Conservation (phyloP, 345 rosid genomes). For the Salix suchowensis region DNA sequence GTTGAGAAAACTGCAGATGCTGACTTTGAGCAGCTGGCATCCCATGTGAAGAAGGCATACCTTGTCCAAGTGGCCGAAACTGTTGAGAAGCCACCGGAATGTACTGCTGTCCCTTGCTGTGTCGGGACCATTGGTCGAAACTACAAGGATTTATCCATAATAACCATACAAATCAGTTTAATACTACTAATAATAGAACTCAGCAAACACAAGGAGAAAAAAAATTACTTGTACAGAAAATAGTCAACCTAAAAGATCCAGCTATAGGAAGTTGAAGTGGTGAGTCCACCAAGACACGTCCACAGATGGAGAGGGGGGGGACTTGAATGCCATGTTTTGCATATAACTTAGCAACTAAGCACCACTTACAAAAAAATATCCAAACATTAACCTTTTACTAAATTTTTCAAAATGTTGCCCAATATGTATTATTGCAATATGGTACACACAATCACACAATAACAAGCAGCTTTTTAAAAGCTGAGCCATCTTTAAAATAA, state of each 20-base stretch:
- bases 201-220: background rate
- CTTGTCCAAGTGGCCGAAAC: constrained; percentile 70
- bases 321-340: background rate
- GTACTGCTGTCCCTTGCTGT: constrained; percentile 67
- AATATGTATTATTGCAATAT: background rate
- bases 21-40: constrained; percentile 52
- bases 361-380: background rate
- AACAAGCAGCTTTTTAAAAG: background rate
- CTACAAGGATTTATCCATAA: constrained; percentile 28
- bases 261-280: constrained; percentile 32
- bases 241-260: constrained; percentile 34
- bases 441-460: background rate
- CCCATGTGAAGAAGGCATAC: constrained; percentile 45
- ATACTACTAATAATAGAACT: constrained; percentile 2
- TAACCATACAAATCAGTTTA: background rate
- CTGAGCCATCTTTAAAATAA: background rate
- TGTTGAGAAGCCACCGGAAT: constrained; percentile 58
- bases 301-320: background rate
- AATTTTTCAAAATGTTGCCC: background rate
- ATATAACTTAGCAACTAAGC: background rate
- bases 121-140: constrained; percentile 62
- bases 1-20: constrained; percentile 62
- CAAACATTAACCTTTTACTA: background rate
- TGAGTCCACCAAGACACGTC: constrained; percentile 13
- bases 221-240: constrained; percentile 21